Base-by-base conservation (phyloP, 2,329 filamentous ascomycete species). In the Arthroderma sp. region DNA sequence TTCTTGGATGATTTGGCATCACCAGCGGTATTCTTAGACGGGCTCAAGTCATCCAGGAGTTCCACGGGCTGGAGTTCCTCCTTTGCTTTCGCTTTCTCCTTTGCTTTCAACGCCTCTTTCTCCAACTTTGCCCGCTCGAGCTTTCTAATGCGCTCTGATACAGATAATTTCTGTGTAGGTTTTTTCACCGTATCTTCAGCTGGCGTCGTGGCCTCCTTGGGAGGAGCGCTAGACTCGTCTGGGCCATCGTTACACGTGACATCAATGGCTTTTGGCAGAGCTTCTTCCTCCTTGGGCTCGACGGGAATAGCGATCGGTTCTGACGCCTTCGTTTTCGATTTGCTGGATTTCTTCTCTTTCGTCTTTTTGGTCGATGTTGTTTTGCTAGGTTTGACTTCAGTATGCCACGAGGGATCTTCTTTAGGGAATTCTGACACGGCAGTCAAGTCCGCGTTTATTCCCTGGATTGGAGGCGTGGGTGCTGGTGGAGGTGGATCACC, bases 141-240 rank as follows among this genome's bases (percentile, higher is more conserved):
- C 27, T 57, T 58, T 50, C 65, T 74, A 60, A 77, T 71, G 52
- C 70, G 70, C 51, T 78, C 74, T 10, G 71, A 67, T 36, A 77
- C 64, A 40, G 65, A 70, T 9, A 65, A 61, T 52, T 67, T 69
- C 40, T 54, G 58, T 22, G 61, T 47, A 47, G 61, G 54, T 53
- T 68, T 69, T 41, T 63, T 53, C 49, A 65, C 52, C 38, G 55
- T 40, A 31, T 47, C 29, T 7, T 37, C 52, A 30, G 61, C 55
- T 47, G 58, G 50, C 53, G 58, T 50, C 46, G 55, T 56, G 55
- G 68, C 61, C 46, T 66, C 62, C 50, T 62, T 61, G 46, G 63
- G 57, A 47, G 59, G 57, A 53, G 58, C 54, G 39, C 52, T 51
- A 50, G 58, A 56, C 55, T 60, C 58, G 36, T 61, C 59, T 28